Conservation (phyloP, 2,329 filamentous ascomycete genomes). For the Ophiocordyceps polyrhachis-furcata region DNA sequence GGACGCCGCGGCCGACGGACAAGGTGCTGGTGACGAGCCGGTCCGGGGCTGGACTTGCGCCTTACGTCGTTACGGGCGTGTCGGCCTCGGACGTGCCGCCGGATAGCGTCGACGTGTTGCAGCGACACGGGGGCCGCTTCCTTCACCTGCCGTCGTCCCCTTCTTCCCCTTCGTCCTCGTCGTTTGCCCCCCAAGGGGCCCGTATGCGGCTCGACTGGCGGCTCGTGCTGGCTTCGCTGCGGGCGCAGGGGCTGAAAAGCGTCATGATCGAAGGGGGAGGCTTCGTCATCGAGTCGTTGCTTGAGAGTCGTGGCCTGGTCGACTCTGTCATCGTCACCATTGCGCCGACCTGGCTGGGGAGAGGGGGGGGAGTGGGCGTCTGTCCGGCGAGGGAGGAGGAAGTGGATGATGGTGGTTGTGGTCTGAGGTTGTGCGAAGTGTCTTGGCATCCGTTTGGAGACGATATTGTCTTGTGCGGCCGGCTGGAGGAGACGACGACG, state of each 20-base stretch:
- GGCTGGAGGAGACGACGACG: constrained; percentile 16
- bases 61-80: constrained; percentile 46
- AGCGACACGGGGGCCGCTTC: constrained; percentile 33
- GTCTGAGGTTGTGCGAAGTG: constrained; percentile 46
- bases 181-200: constrained; percentile 13
- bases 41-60: constrained; percentile 49
- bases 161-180: constrained; percentile 6
- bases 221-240: constrained; percentile 40
- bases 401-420: constrained; percentile 35
- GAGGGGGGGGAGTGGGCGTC: constrained; percentile 64
- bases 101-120: constrained; percentile 22
- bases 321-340: constrained; percentile 74
- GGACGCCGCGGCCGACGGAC: constrained; percentile 39
- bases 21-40: constrained; percentile 49
- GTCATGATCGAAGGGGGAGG: constrained; percentile 89
- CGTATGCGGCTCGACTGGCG: constrained; percentile 40
- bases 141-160: constrained; percentile 17
- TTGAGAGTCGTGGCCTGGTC: constrained; percentile 48
- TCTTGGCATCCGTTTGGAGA: constrained; percentile 64
- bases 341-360: constrained; percentile 77
- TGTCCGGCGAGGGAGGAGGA: constrained; percentile 42
- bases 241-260: constrained; percentile 44
- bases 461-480: constrained; percentile 68
- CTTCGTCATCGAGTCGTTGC: constrained; percentile 60
- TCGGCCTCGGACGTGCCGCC: constrained; percentile 23